Percentiles rank a stretch among this genome's conserved stretches.
Evolutionary conservation across 345 rosid genomes (phyloP).

Genomic region (Eucalyptus guilfoylei): DNA sequence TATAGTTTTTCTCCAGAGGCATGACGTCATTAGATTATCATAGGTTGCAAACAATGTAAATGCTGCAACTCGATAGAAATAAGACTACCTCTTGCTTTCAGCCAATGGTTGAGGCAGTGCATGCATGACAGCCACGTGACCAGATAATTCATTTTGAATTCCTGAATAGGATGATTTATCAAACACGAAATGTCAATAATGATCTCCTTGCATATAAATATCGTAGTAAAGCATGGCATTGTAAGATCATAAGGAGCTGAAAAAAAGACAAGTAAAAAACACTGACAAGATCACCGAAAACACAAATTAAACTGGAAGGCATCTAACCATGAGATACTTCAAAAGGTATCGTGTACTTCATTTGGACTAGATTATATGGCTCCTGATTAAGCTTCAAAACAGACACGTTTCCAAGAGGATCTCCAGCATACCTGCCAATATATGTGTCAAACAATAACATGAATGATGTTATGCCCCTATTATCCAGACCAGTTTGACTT

Average conservation of each 20-base stretch:
- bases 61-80: neutral
- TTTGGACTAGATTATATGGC: conserved; percentile 17
- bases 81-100: conserved; percentile 70
- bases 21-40: neutral
- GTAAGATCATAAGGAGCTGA: neutral
- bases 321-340: conserved; percentile 64
- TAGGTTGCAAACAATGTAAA: neutral
- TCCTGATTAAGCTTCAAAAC: conserved; percentile 58
- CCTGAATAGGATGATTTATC: conserved; percentile 19
- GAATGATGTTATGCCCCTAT: neutral
- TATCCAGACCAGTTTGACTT: neutral
- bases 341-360: conserved; percentile 64
- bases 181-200: neutral
- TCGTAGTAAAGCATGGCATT: neutral
- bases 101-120: conserved; percentile 66
- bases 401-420: conserved; percentile 57
- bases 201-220: neutral
- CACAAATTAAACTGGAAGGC: neutral
- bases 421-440: conserved; percentile 66
- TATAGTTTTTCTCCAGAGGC: neutral
- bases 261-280: neutral
- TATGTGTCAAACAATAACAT: neutral
- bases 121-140: conserved; percentile 40
- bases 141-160: conserved; percentile 31
- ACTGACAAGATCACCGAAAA: neutral